A percentile compares a stretch with the other conserved stretches of the same genome.
Evolutionary conservation across 2,329 filamentous ascomycete genomes (phyloP).

Genomic region (Pseudocercospora musae): DNA sequence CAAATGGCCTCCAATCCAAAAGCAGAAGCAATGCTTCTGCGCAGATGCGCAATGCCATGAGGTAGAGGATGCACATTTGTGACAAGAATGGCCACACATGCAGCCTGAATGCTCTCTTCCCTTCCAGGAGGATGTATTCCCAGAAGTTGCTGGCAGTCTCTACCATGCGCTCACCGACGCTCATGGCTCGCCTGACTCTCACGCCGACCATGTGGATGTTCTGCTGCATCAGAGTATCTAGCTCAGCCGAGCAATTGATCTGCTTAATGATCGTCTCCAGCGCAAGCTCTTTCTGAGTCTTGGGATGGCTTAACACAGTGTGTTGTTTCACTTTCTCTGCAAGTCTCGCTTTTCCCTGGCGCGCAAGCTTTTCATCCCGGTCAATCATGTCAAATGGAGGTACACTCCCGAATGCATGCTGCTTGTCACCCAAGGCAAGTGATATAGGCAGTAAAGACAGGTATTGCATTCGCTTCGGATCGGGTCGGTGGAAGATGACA

Average conservation of each 20-base stretch:
- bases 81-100: slow-evolving; percentile 78
- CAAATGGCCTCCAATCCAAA: slow-evolving; percentile 78
- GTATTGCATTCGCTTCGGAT: slow-evolving; percentile 90
- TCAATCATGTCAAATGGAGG: slow-evolving; percentile 58
- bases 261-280: slow-evolving; percentile 82
- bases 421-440: slow-evolving; percentile 76
- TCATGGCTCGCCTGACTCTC: slow-evolving; percentile 77
- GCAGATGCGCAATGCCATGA: slow-evolving; percentile 74
- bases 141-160: slow-evolving; percentile 86
- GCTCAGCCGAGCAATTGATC: slow-evolving; percentile 92
- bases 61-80: slow-evolving; percentile 66
- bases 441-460: slow-evolving; percentile 87
- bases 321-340: slow-evolving; percentile 86
- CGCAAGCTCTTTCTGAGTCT: slow-evolving; percentile 78
- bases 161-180: slow-evolving; percentile 89
- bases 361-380: slow-evolving; percentile 66
- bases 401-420: slow-evolving; percentile 37
- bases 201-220: slow-evolving; percentile 81
- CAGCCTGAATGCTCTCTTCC: slow-evolving; percentile 68
- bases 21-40: slow-evolving; percentile 76
- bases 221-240: slow-evolving; percentile 79
- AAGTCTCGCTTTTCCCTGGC: slow-evolving; percentile 62
- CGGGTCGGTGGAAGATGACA: slow-evolving; percentile 82
- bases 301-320: slow-evolving; percentile 71
- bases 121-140: slow-evolving; percentile 65